phyloP scores from a whole-genome alignment of 495 filamentous ascomycete species.

The Neurospora sp. region DNA sequence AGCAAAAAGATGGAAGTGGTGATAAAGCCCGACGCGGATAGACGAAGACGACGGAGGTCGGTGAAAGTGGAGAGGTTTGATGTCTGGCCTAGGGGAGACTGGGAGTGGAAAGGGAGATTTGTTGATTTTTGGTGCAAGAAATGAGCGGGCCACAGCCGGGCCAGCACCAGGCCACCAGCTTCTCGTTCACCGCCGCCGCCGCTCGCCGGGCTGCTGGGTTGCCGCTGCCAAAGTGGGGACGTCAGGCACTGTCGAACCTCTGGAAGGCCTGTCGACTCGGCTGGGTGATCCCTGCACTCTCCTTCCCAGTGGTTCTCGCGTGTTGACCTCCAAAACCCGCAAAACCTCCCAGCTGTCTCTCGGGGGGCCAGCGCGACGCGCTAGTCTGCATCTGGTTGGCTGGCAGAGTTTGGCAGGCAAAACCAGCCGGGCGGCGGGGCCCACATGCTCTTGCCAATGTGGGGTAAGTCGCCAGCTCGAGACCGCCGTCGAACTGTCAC shows the following conservation, averaged over 20 bases:
- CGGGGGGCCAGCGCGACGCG: constrained; percentile 11
- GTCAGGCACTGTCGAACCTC: constrained; percentile 19
- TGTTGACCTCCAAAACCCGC: constrained; percentile 20
- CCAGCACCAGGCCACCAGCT: not conserved
- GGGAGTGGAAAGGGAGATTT: constrained; percentile 17
- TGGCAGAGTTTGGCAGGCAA: constrained; percentile 1
- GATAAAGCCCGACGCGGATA: constrained; percentile 1
- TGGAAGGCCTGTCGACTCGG: constrained; percentile 8
- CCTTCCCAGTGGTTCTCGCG: constrained; percentile 5
- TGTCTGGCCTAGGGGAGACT: not conserved
- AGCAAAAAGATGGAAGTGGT: constrained; percentile 1
- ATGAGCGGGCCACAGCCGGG: constrained; percentile 11
- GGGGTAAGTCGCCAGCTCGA: not conserved
- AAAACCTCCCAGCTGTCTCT: not conserved
- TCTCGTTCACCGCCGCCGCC: constrained; percentile 22
- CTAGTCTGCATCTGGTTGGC: constrained; percentile 9
- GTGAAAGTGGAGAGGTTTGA: constrained; percentile 17
- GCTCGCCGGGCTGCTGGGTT: constrained; percentile 3
- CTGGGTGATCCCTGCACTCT: constrained; percentile 19
- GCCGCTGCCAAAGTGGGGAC: constrained; percentile 12
- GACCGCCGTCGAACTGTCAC: not conserved
- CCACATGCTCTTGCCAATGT: not conserved
- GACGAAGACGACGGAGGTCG: constrained; percentile 12
- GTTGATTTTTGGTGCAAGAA: constrained; percentile 31
- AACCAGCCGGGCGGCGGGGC: not conserved